A percentile compares a stretch with the other conserved stretches of the same genome.
phyloP scores from a whole-genome alignment of 2,329 filamentous ascomycete species.

The Xylaria arbuscula region DNA sequence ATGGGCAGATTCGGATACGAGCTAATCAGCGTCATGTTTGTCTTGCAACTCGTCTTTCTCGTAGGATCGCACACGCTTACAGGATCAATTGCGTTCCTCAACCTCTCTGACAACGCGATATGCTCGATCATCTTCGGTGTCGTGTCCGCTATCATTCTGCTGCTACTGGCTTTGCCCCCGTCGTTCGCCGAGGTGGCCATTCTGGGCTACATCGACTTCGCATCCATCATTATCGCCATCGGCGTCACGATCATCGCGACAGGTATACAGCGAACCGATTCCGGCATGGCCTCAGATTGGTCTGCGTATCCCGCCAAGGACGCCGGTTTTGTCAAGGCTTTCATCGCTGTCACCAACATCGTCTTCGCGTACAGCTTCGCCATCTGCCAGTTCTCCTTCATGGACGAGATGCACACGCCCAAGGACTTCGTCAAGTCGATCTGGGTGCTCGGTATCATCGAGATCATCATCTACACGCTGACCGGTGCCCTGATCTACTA shows the following conservation, averaged over 20 bases:
- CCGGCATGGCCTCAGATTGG: conserved; percentile 45
- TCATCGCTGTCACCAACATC: conserved; percentile 68
- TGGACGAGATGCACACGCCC: conserved; percentile 56
- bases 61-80: conserved; percentile 72
- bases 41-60: conserved; percentile 70
- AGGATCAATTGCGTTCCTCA: conserved; percentile 71
- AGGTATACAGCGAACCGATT: conserved; percentile 53
- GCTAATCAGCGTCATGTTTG: conserved; percentile 63
- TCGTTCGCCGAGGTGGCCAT: conserved; percentile 69
- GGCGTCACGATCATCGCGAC: conserved; percentile 69
- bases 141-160: conserved; percentile 65
- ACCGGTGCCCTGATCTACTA: conserved; percentile 71
- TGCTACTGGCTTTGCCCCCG: conserved; percentile 65
- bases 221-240: conserved; percentile 68
- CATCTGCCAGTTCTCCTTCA: conserved; percentile 54
- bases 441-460: conserved; percentile 63
- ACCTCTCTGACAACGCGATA: conserved; percentile 64
- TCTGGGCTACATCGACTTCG: conserved; percentile 68
- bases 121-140: conserved; percentile 70
- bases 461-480: conserved; percentile 68
- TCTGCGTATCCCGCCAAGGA: conserved; percentile 50
- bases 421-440: conserved; percentile 55
- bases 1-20: conserved; percentile 64
- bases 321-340: conserved; percentile 59
- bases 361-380: conserved; percentile 68